These are phyloP conservation scores for Lycium barbarum DNA, from an alignment of 257 asterid genomes.

Conservation along the genomic window DNA sequence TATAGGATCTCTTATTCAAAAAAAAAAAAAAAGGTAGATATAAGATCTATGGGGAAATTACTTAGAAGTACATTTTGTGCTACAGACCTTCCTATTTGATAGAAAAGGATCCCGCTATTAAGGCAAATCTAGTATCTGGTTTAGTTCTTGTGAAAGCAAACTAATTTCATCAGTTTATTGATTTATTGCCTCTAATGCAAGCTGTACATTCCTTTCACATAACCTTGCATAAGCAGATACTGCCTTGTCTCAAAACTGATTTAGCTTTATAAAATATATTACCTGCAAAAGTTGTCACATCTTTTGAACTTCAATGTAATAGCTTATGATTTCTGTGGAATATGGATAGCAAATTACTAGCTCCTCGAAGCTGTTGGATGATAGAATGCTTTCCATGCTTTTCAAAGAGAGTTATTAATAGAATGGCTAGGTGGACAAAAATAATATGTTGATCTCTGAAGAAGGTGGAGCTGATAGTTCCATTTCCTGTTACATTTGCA, in stretches of 20 bases:
- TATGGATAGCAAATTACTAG: neutral
- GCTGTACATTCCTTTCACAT: neutral
- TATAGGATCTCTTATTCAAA: too few species aligned
- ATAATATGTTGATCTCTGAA: too few species aligned
- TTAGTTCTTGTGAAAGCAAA: neutral
- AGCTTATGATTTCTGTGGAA: neutral
- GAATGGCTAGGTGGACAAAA: too few species aligned
- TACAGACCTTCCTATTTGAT: too few species aligned
- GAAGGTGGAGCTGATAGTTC: too few species aligned
- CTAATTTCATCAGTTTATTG: neutral
- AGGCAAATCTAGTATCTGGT: neutral
- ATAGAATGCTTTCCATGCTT: neutral
- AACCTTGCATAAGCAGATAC: neutral
- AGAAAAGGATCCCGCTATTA: neutral
- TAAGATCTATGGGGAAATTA: too few species aligned
- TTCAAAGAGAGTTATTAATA: too few species aligned
- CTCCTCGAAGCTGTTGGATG: neutral
- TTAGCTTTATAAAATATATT: neutral
- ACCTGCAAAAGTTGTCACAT: neutral
- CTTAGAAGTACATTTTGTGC: too few species aligned
- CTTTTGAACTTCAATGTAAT: neutral
- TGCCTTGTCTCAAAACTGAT: constrained; percentile 15
- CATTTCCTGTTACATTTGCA: too few species aligned
- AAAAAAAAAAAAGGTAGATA: too few species aligned
- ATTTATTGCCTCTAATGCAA: neutral